These are phyloP conservation scores for Ophiostoma perfectum DNA, from an alignment of 2,329 filamentous ascomycete genomes.

Conservation along the genomic window DNA sequence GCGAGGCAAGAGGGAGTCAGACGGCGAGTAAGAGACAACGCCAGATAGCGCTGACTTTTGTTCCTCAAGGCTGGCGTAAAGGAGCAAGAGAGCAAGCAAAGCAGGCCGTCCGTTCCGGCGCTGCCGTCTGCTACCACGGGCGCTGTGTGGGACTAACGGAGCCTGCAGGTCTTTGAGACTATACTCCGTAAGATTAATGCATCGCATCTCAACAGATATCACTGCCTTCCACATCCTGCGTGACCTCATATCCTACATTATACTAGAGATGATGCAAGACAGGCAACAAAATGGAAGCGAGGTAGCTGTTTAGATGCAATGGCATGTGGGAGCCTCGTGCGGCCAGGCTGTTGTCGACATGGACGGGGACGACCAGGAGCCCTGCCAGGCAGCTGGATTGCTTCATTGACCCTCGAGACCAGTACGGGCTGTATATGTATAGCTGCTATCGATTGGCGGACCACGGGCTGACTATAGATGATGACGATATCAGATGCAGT, in stretches of 20 bases:
- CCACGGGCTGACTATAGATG: not conserved
- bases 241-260: no score
- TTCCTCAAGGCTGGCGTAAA: no score
- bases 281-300: not conserved
- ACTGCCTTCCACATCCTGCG: no score
- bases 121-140: slow-evolving; percentile 5
- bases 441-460: not conserved
- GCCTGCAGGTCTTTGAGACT: no score
- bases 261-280: not conserved
- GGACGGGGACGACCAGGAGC: not conserved
- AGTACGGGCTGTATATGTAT: no score
- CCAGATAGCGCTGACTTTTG: not conserved
- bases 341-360: not conserved
- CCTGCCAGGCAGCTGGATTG: not conserved
- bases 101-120: slow-evolving; percentile 3
- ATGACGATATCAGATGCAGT: not conserved
- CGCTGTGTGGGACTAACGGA: not conserved
- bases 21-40: no score
- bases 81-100: not conserved
- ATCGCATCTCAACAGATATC: no score
- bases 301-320: not conserved
- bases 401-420: not conserved
- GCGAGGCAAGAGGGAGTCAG: no score
- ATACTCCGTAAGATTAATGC: no score
- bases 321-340: no score